Evolutionary conservation across 2,329 filamentous ascomycete genomes (phyloP), one percentile per base, ranked within the genome.

Genomic region (Grosmannia serpens): DNA sequence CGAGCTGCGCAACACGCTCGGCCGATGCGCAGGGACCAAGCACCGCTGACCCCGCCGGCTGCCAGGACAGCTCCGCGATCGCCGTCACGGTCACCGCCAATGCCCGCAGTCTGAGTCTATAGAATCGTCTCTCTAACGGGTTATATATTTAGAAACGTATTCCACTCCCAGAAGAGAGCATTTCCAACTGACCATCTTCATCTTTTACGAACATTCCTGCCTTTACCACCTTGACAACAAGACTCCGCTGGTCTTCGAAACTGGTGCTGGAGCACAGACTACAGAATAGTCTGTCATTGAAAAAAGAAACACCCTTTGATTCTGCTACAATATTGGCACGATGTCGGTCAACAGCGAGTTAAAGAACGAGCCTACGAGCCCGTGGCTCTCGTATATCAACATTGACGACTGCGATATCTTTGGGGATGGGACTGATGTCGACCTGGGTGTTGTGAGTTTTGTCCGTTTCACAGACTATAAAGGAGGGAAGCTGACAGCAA

Each of bases 11-110:
- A 1, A 64, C 62, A 8, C 60, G 60, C 2, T 52, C 56, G 7
- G 62, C 62, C 1, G 62, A 29, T 0, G 61, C 61, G 2, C 13
- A 24, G 3, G 41, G 20, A 10, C 49, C 59, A 10, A 59, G 52
- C 24, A 62, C 50, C 24, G 20, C 51, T 2, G 52, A 27, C 1
- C 22, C 51, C 8, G 58, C 46, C 1, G 55, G 22, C 41, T 8
- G 13, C 62, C 62, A 63, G n/a, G 31, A 50, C n/a, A 64, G 60
- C 44, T 61, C 60, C 22, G 62, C 63, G 1, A 55, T 55, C 10
- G 56, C 57, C 1, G 59, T 57, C 11, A 62, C 8, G 1, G 60
- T 44, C 41, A 44, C 41, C 41, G 41, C 41, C 41, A 44, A 44
- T 4, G 20, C 20, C 10, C 6, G 31, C 31, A 33, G 5, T 33